Base-by-base conservation (phyloP, 2,329 filamentous ascomycete genomes). In the Aureobasidium musti region DNA sequence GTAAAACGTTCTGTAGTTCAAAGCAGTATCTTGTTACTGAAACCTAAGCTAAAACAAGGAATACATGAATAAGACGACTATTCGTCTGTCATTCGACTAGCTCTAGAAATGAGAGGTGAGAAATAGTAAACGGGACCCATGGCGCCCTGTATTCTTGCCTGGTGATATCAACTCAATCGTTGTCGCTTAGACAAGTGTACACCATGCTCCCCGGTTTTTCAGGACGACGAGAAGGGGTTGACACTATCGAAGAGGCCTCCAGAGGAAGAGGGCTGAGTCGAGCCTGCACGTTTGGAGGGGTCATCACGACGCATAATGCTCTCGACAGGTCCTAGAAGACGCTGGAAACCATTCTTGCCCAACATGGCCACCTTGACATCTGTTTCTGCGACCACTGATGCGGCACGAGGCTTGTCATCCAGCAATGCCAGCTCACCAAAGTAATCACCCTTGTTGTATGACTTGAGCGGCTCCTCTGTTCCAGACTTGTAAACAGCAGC, bases 351-450 rank as follows among this genome's bases (percentile, higher is more conserved):
- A 73, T 92, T 91, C 79, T 97, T 96, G 71, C 92, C 92, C 56
- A 99, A 82, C 57, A 89, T 92, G 5, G 94, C 95, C 60, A 98
- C 91, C 81, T 97, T 98, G 76, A 96, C 90, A 69, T 97, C 91
- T 7, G 90, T 91, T 77, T 87, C 85, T 73, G 91, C 91, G 54
- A 96, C 82, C 63, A 99, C 88, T 72, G 90, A 96, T 60, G 95
- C 95, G 43, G 94, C 94, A 75, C 95, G 89, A 10, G 95, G 95
- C 65, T 92, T 91, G 75, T 99, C 94, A 72, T 98, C 96, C 72
- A 98, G 83, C 74, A 99, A 80, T 7, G 95, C 95, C 68, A 99
- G 83, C 80, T 99, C 95, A 69, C 95, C 95, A 79, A 99, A 99
- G 82, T 95, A 99, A 75, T 97, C 95, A 35, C 95, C 95, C 79